Evolutionary conservation across 495 filamentous ascomycete species (phyloP), one percentile per base, ranked within the genome.

Genomic region (Melanomma pulvis-pyrius): DNA sequence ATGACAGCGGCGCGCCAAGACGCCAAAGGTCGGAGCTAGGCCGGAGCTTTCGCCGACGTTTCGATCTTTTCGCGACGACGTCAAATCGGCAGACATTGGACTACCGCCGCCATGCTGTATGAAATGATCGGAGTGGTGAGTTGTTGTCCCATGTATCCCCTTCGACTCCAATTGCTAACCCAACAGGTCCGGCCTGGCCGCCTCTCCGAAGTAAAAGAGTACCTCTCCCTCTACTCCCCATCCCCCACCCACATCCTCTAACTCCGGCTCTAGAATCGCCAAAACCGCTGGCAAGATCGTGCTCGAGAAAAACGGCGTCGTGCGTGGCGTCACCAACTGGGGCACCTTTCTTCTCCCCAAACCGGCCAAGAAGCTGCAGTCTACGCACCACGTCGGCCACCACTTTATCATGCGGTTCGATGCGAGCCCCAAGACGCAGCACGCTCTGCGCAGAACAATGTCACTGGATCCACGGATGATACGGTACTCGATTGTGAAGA

Each of bases 321-420:
- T 98, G 74, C 93, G 94, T 65, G 92, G 92, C 74, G 83, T 91
- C 72, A 88, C 87, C 59, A 98, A 98, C 82, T 98, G 94, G 94
- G 96, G 96, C 72, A 81, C 87, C 64, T 96, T 93, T 80, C 78
- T 87, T 12, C 87, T 98, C 17, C 94, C 94, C 30, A 87, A 84
- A 67, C 76, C 77, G 65, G 84, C 85, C 58, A 87, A 82, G 67
- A 86, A 86, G 74, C 89, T 93, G 78, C 91, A 96, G 79, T 84
- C 87, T 61, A 83, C 83, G 59, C 88, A 98, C 81, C 85, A 84
- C 58, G 82, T 83, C 36, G 94, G 96, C 32, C 92, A 97, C 78
- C 96, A 98, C 82, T 98, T 98, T 81, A 87, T 96, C 74, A 91
- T 98, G 92, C 91, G 94, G 65, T 98, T 96, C 80, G 94, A 98